Evolutionary conservation across 352 stramenopile species (phyloP), one percentile per base, ranked within the genome.

Genomic region (Phytopythium oedochilum): DNA sequence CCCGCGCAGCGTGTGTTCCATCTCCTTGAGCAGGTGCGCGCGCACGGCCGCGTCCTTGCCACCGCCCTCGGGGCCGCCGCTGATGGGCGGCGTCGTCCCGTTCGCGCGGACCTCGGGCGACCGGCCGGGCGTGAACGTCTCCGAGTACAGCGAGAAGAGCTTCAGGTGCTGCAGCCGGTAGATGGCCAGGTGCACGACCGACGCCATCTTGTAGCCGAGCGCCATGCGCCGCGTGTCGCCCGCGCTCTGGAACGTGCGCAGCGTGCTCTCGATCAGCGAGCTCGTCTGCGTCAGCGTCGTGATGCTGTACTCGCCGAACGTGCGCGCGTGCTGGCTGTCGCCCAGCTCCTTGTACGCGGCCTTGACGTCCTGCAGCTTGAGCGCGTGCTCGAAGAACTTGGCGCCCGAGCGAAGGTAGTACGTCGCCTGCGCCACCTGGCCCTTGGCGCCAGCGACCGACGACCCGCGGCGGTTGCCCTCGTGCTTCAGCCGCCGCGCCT

Each of bases 371-470:
- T 83, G 77, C 18, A 91, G 61, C 44, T 89, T 83, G 18, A 95
- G 66, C 26, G 82, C 85, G 42, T 93, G 73, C 60, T 91, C 75
- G 35, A 95, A 89, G 61, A 93, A 95, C 63, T 93, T 93, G 47
- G 70, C 76, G 29, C 80, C 83, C 6, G 83, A 88, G 14, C 71
- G 75, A 42, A 95, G 70, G 48, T 91, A 95, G 54, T 71, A 90
- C 50, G 81, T 82, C 11, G 64, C 85, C 57, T 89, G 75, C 15
- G 79, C 84, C 26, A 84, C 57, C 53, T 90, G 73, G 0, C 70
- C 79, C 43, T 56, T 54, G 14, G 55, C 48, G 0, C 75, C 74
- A 6, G 68, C 43, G 32, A 92, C 75, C 0, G 64, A 67, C 20
- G 61, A 35, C 12, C 84, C 84, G 15, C 66, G 70, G 4, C 68